These are phyloP conservation scores for Elaphomyces granulatus DNA, from an alignment of 495 filamentous ascomycete genomes.

Conservation along the genomic window DNA sequence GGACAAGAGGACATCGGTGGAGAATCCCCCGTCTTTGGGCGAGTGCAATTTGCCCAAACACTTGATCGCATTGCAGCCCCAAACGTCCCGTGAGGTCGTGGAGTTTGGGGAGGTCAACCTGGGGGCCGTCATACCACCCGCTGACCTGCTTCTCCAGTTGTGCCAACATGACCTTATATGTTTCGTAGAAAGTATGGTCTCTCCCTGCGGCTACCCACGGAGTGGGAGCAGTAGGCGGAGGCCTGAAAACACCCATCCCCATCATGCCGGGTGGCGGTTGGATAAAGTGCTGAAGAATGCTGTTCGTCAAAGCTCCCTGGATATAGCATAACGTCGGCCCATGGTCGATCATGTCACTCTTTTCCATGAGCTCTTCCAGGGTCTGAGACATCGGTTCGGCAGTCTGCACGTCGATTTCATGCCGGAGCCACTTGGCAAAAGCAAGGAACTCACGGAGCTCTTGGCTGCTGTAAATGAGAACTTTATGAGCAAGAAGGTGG, in stretches of 20 bases:
- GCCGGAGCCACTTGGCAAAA: slow-evolving; percentile 74
- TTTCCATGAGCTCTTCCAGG: slow-evolving; percentile 32
- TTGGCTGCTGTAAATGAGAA: slow-evolving; percentile 54
- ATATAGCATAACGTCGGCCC: slow-evolving; percentile 38
- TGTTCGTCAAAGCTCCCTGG: slow-evolving; percentile 34
- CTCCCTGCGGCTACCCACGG: slow-evolving; percentile 29
- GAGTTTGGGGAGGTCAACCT: slow-evolving; percentile 32
- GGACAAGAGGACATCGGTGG: slow-evolving; percentile 33
- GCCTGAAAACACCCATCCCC: slow-evolving; percentile 13
- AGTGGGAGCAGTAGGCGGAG: slow-evolving; percentile 14
- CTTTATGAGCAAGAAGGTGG: slow-evolving; percentile 54
- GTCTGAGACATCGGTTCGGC: slow-evolving; percentile 33
- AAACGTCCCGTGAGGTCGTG: slow-evolving; percentile 38
- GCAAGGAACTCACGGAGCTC: slow-evolving; percentile 64
- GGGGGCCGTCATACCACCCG: slow-evolving; percentile 10
- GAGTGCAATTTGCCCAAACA: slow-evolving; percentile 43
- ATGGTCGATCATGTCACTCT: slow-evolving; percentile 31
- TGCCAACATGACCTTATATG: slow-evolving; percentile 26
- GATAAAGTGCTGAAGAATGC: slow-evolving; percentile 31
- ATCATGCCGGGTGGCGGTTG: slow-evolving; percentile 26
- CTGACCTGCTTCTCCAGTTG: slow-evolving; percentile 15
- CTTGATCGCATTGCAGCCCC: slow-evolving; percentile 36
- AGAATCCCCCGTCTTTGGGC: slow-evolving; percentile 43
- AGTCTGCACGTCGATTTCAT: slow-evolving; percentile 57
- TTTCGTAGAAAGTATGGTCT: slow-evolving; percentile 33